These are phyloP conservation scores for Dendrocalamus sinicus DNA, from an alignment of 176 grass and related monocot genomes.

Conservation along the genomic window DNA sequence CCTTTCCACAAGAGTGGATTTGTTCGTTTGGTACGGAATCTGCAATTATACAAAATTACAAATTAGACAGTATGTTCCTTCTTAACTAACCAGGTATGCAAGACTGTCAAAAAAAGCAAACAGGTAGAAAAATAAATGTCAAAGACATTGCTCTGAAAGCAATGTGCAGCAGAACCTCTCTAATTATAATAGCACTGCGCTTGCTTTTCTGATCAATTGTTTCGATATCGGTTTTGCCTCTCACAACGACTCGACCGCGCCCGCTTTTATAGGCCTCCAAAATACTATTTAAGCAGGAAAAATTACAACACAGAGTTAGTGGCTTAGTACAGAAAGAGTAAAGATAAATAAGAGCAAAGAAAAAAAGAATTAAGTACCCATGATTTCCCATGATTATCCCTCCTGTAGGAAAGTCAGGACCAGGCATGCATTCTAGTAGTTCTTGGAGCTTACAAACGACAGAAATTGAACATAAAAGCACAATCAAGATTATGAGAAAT, in stretches of 20 bases:
- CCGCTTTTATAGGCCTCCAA: conserved; percentile 87
- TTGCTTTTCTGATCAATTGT: conserved; percentile 77
- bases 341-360: conserved; percentile 37
- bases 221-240: conserved; percentile 91
- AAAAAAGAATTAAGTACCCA: conserved; percentile 56
- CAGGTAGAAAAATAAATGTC: conserved; percentile 18
- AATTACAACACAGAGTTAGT: conserved; percentile 25
- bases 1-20: conserved; percentile 83
- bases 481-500: conserved; percentile 29
- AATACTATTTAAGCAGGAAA: conserved; percentile 65
- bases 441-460: conserved; percentile 76
- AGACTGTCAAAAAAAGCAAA: conserved; percentile 4
- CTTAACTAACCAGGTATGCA: conserved; percentile 4
- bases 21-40: conserved; percentile 96
- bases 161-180: conserved; percentile 65
- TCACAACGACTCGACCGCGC: conserved; percentile 78
- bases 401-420: conserved; percentile 97
- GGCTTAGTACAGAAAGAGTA: conserved; percentile 25
- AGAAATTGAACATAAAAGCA: conserved; percentile 30
- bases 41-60: conserved; percentile 56
- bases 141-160: conserved; percentile 24
- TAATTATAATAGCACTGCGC: conserved; percentile 82
- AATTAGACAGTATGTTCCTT: conserved; percentile 5
- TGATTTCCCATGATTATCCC: conserved; percentile 83
- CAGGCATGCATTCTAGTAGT: conserved; percentile 94